Evolutionary conservation across 2,329 filamentous ascomycete genomes (phyloP).

Genomic region (Alternaria sp.): DNA sequence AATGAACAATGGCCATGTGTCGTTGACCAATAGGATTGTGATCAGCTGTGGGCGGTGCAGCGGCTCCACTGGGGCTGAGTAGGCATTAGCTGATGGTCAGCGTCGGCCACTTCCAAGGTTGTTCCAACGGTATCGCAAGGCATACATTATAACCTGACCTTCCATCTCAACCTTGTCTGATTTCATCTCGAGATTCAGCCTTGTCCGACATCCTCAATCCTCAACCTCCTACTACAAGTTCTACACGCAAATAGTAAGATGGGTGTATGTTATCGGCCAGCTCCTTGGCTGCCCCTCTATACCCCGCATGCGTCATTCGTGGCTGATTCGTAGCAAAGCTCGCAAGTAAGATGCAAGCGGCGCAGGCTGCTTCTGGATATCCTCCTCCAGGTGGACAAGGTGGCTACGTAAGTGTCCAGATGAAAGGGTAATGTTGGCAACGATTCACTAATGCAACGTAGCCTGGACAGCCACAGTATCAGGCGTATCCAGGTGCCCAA

Average conservation of each 20-base stretch:
- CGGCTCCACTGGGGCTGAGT: too few relatives aligned
- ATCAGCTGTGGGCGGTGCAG: too few relatives aligned
- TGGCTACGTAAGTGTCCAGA: conserved; percentile 60
- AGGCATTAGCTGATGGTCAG: too few relatives aligned
- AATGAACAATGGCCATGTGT: background rate
- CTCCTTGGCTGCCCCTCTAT: conserved; percentile 24
- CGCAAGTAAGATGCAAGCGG: conserved; percentile 56
- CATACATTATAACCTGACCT: conserved; percentile 19
- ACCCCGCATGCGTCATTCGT: too few relatives aligned
- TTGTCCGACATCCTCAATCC: background rate
- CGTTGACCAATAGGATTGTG: conserved; percentile 5
- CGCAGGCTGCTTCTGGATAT: conserved; percentile 44
- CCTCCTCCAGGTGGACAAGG: conserved; percentile 49
- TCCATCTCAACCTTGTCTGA: conserved; percentile 11
- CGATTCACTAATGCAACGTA: conserved; percentile 36
- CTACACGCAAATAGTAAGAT: conserved; percentile 12
- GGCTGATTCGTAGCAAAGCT: too few relatives aligned
- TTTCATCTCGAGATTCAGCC: conserved; percentile 12
- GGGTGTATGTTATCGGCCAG: conserved; percentile 25
- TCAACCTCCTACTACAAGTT: too few relatives aligned
- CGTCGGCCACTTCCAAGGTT: too few relatives aligned
- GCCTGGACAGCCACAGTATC: conserved; percentile 60
- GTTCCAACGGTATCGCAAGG: too few relatives aligned
- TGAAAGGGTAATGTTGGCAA: conserved; percentile 12
- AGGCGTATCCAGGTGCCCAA: conserved; percentile 63